These are phyloP conservation scores for Vitis vinifera DNA, from an alignment of 164 flowering plant species.

Conservation along the genomic window ASM3070453v1 NC_081823.1:7124001-7124500, in stretches of 20 bases:
- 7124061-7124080: constrained; percentile 99
- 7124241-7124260: neutral
- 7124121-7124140: neutral
- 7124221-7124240: neutral
- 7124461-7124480: too few species aligned
- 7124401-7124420: too few species aligned
- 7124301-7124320: too few species aligned
- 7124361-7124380: too few species aligned
- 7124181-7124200: neutral
- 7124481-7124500: too few species aligned
- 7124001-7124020: constrained; percentile 97
- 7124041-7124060: constrained; percentile 96
- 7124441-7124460: too few species aligned
- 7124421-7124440: too few species aligned
- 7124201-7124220: neutral
- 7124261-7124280: too few species aligned
- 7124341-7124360: too few species aligned
- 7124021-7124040: constrained; percentile 86
- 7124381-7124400: too few species aligned
- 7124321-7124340: too few species aligned
- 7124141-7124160: neutral
- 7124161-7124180: neutral
- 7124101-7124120: neutral
- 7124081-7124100: constrained; percentile 21
- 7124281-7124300: too few species aligned